Conservation (phyloP, 2,329 filamentous ascomycete species). For the Colletotrichum limetticola region DNA sequence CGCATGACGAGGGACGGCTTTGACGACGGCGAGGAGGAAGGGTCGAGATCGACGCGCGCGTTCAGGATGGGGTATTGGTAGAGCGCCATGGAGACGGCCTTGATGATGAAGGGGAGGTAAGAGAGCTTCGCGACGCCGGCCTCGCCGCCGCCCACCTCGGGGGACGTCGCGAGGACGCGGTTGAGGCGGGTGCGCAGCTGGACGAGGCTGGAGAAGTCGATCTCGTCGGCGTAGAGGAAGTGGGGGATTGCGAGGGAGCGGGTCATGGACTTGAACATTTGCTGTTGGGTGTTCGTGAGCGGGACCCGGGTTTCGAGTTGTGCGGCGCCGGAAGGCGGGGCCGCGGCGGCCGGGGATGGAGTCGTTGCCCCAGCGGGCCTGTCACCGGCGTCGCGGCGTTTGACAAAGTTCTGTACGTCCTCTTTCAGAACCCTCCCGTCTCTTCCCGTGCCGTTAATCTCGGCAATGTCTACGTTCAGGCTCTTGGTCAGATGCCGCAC, state of each 20-base stretch:
- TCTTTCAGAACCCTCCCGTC: conserved; percentile 94
- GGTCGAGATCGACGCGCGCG: conserved; percentile 76
- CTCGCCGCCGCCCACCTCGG: conserved; percentile 56
- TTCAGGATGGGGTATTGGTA: conserved; percentile 88
- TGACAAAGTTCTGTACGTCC: conserved; percentile 81
- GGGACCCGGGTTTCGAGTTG: conserved; percentile 76
- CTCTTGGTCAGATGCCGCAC: conserved; percentile 90
- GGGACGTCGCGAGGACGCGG: conserved; percentile 59
- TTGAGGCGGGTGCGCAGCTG: conserved; percentile 81
- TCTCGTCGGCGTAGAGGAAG: conserved; percentile 92
- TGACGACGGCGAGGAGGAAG: conserved; percentile 31
- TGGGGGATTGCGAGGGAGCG: conserved; percentile 90
- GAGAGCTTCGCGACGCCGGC: conserved; percentile 75
- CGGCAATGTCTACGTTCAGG: conserved; percentile 78
- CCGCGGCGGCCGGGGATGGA: conserved; percentile 2
- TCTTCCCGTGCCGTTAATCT: conserved; percentile 86
- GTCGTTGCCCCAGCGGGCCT: not conserved
- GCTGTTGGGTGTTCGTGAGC: conserved; percentile 82
- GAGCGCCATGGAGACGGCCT: conserved; percentile 89
- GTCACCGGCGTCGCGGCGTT: conserved; percentile 55
- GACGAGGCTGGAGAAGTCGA: conserved; percentile 82
- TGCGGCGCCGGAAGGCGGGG: conserved; percentile 41
- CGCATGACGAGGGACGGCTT: conserved; percentile 84
- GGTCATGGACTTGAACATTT: conserved; percentile 99
- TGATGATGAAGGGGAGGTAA: conserved; percentile 94